Conservation (phyloP, 139 green algal genomes). For the Auxenochlorella protothecoides region DNA sequence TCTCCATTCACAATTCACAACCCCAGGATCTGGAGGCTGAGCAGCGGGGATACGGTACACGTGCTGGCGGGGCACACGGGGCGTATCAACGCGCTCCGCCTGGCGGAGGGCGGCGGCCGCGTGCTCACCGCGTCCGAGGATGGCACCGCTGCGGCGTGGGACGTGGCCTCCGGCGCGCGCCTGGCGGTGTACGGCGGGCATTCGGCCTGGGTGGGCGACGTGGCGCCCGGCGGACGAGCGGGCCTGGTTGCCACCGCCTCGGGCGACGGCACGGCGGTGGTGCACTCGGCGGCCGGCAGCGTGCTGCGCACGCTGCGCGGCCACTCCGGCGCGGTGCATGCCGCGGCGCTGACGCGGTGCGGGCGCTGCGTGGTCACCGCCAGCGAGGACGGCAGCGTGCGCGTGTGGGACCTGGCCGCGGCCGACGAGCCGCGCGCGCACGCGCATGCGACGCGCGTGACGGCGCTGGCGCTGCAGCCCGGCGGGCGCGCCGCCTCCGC, state of each 20-base stretch:
- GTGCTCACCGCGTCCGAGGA: conserved; percentile 52
- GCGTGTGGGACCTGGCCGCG: conserved; percentile 39
- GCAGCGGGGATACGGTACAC: conserved; percentile 22
- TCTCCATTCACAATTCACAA: not conserved
- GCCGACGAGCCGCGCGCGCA: conserved; percentile 1
- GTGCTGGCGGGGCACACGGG: conserved; percentile 42
- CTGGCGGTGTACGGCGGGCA: conserved; percentile 30
- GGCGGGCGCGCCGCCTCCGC: conserved; percentile 6
- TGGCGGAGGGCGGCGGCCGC: conserved; percentile 25
- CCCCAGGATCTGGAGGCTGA: conserved; percentile 37
- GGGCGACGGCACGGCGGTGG: conserved; percentile 22
- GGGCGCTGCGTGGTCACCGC: conserved; percentile 13
- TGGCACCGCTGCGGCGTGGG: conserved; percentile 46
- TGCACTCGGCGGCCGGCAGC: conserved; percentile 17
- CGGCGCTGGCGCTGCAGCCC: not conserved
- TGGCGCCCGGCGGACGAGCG: conserved; percentile 12
- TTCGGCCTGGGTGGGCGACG: conserved; percentile 48
- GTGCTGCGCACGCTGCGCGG: conserved; percentile 45
- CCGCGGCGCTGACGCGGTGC: conserved; percentile 41
- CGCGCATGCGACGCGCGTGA: conserved; percentile 22
- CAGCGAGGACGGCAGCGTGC: conserved; percentile 24
- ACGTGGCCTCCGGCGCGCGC: conserved; percentile 28
- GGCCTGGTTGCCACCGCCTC: conserved; percentile 34
- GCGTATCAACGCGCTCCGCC: conserved; percentile 45
- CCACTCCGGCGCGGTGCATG: conserved; percentile 43